A percentile compares a stretch with the other conserved stretches of the same genome.
Conservation (phyloP, 495 filamentous ascomycete genomes). For the Massariosphaeria phaeospora region DNA sequence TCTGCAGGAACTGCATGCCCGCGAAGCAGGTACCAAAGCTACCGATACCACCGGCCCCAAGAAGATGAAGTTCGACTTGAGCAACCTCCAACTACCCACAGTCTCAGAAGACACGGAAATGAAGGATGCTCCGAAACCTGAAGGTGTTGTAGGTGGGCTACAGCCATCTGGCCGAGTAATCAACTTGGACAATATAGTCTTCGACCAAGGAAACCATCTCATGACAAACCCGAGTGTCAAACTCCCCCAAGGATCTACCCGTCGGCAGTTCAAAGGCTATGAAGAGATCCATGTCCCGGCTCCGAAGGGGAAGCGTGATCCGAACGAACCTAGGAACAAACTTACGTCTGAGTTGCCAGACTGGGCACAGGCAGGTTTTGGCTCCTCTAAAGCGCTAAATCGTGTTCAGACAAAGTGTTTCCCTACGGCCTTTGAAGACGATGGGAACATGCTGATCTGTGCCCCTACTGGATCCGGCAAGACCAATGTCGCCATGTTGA, state of each 20-base stretch:
- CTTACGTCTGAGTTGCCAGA: conserved; percentile 83
- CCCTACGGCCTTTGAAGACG: conserved; percentile 84
- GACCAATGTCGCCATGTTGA: conserved; percentile 97
- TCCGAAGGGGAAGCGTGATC: conserved; percentile 75
- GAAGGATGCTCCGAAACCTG: conserved; percentile 53
- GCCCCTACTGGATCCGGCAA: conserved; percentile 97
- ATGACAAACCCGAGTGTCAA: conserved; percentile 97
- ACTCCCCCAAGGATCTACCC: conserved; percentile 91
- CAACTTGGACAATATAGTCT: conserved; percentile 92
- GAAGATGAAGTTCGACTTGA: conserved; percentile 76
- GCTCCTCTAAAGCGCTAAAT: conserved; percentile 75
- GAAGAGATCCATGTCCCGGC: conserved; percentile 96
- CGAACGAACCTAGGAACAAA: conserved; percentile 70
- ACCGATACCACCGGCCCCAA: conserved; percentile 56
- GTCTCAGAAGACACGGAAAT: conserved; percentile 47
- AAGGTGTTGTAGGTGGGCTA: conserved; percentile 72
- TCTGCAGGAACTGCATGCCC: conserved; percentile 73
- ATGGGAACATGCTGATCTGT: conserved; percentile 96
- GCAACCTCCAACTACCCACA: conserved; percentile 82
- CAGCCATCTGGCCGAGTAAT: conserved; percentile 74
- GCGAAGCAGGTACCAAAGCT: conserved; percentile 47
- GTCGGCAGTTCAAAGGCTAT: conserved; percentile 93
- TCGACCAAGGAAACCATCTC: conserved; percentile 95
- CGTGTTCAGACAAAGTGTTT: conserved; percentile 92
- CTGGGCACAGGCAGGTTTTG: conserved; percentile 85